Base-by-base conservation (phyloP, 202 grass and related monocot species). In the Panicum virgatum region DNA sequence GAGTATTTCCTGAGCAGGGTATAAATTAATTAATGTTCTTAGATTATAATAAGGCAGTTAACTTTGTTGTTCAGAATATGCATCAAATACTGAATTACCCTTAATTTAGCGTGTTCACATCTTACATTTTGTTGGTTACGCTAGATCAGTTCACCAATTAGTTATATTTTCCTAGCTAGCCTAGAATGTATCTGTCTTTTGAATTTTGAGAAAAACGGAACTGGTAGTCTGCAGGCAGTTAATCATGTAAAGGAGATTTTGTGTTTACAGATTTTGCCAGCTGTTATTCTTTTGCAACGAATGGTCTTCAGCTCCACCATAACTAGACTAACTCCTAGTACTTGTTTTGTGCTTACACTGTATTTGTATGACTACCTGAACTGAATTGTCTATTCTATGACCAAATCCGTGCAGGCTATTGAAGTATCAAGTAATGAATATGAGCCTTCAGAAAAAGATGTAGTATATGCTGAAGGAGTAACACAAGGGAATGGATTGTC, bases 381-480 rank as follows among this genome's bases (percentile, higher is more conserved):
- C 26, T 73, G 51, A 70, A 30, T 19, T 62, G 5, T 74, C 40
- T 23, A 43, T 67, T 80, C 82, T 50, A 45, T 84, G 66, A 58
- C 50, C 59, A 65, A 86, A 53, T 68, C 32, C 74, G 77, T 89
- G 80, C 82, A 98, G 96, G 96, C 96, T 11, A 87, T 95, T 57
- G 92, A 98, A 77, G 84, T 98, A 85, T 98, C 96, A 73, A 98
- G 96, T 82, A 98, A 98, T 71, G 96, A 98, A 77, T 98, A 98
- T 52, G 96, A 93, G 64, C 96, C 96, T 76, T 90, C 92, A 70
- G 96, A 98, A 82, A 98, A 88, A 78, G 96, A 98, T 81, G 85
- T 98, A 51, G 82, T 98, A 32, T 92, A 90, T 81, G 91, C 96
- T 43, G 92, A 98, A 96, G 96, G 96, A 76, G 90, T 96, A 60